Percentiles rank a stretch among this genome's conserved stretches.
These are phyloP conservation scores for Flaveria linearis DNA, from an alignment of 129 eudicot species.

Conservation along the genomic window DNA sequence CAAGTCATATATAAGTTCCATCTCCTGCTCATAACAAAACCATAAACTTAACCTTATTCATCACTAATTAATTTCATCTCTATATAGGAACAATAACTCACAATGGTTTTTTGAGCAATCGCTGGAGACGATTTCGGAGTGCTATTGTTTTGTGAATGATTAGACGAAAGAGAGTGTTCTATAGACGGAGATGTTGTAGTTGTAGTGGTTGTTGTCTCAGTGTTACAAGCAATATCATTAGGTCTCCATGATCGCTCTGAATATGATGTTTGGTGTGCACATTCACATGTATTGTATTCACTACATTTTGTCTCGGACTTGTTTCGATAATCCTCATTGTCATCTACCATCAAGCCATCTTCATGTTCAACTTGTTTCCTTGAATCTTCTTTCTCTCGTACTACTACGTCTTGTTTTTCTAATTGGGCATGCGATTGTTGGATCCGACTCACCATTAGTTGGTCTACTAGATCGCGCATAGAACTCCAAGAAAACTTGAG, in stretches of 20 bases:
- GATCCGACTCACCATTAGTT: constrained; percentile 54
- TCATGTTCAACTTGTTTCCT: constrained; percentile 22
- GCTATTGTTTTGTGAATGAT: constrained; percentile 30
- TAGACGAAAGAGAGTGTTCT: constrained; percentile 38
- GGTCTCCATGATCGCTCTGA: constrained; percentile 43
- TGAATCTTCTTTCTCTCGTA: not conserved
- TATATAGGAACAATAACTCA: constrained; percentile 33
- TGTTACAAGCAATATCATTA: constrained; percentile 37
- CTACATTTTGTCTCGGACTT: constrained; percentile 32
- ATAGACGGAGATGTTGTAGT: constrained; percentile 45
- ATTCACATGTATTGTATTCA: constrained; percentile 33
- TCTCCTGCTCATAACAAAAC: constrained; percentile 51
- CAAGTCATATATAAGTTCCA: constrained; percentile 74
- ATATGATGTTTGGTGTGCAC: constrained; percentile 37
- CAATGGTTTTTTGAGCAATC: constrained; percentile 38
- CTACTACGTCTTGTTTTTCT: constrained; percentile 14
- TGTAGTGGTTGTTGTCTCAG: constrained; percentile 29
- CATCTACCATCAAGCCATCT: constrained; percentile 16
- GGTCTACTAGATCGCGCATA: constrained; percentile 66
- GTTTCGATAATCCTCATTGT: constrained; percentile 38
- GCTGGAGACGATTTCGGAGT: constrained; percentile 37
- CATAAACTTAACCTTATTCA: not conserved
- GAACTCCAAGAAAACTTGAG: constrained; percentile 64
- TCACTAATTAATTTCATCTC: too few species aligned
- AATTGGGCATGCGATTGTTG: constrained; percentile 27